Evolutionary conservation across 331 rosid genomes (phyloP).

Genomic region (Saraca asoca): DNA sequence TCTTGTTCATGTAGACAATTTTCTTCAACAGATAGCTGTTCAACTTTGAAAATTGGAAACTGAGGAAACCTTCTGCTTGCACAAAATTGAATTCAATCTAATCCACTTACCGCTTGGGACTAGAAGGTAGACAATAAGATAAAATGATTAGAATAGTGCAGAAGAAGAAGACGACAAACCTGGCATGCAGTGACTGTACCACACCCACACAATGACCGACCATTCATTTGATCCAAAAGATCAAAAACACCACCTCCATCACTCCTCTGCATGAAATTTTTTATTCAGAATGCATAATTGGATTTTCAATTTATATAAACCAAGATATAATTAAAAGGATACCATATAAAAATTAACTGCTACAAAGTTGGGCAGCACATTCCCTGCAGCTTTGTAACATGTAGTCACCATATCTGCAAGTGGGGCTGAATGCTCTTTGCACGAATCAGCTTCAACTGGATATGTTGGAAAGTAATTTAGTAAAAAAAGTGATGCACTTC

Average conservation of each 20-base stretch:
- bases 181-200: slow-evolving; percentile 75
- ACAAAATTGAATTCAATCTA: slow-evolving; percentile 16
- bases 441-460: slow-evolving; percentile 90
- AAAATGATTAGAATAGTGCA: not conserved
- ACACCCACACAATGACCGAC: slow-evolving; percentile 81
- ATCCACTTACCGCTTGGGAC: slow-evolving; percentile 21
- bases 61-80: slow-evolving; percentile 2
- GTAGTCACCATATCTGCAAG: slow-evolving; percentile 81
- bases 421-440: slow-evolving; percentile 95
- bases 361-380: slow-evolving; percentile 73
- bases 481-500: slow-evolving; percentile 68
- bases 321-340: slow-evolving; percentile 30
- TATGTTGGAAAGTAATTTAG: slow-evolving; percentile 88
- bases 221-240: slow-evolving; percentile 76
- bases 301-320: slow-evolving; percentile 19
- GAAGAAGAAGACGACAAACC: slow-evolving; percentile 53
- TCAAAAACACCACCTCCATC: slow-evolving; percentile 95
- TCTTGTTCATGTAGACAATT: slow-evolving; percentile 2
- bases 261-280: slow-evolving; percentile 74
- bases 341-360: slow-evolving; percentile 99
- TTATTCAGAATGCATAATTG: slow-evolving; percentile 32
- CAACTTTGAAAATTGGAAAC: slow-evolving; percentile 16
- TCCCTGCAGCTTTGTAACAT: slow-evolving; percentile 91
- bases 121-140: not conserved
- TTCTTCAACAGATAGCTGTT: slow-evolving; percentile 20